phyloP scores from a whole-genome alignment of 2,329 filamentous ascomycete species.

The Tympanopsis confertula region DNA sequence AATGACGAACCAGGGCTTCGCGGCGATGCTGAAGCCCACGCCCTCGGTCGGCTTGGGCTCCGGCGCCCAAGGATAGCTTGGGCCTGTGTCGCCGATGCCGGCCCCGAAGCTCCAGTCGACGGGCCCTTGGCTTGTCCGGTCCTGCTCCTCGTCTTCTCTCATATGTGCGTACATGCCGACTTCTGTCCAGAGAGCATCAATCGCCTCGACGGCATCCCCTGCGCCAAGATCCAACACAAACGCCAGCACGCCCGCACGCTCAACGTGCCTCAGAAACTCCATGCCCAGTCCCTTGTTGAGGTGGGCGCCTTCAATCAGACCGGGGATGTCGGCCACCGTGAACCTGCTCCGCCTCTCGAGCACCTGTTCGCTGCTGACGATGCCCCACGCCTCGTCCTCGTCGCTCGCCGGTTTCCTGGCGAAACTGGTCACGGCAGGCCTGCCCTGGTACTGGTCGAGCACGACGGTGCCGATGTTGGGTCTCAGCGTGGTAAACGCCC shows the following conservation, averaged over 20 bases:
- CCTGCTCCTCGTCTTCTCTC: slow-evolving; percentile 61
- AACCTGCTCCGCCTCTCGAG: slow-evolving; percentile 61
- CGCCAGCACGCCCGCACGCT: slow-evolving; percentile 81
- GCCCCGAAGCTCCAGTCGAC: slow-evolving; percentile 50
- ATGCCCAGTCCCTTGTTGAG: slow-evolving; percentile 83
- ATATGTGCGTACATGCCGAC: slow-evolving; percentile 76
- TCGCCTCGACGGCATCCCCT: slow-evolving; percentile 66
- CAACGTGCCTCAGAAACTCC: slow-evolving; percentile 85
- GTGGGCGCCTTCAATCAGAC: slow-evolving; percentile 83
- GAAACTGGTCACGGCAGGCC: slow-evolving; percentile 39
- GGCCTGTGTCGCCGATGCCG: slow-evolving; percentile 10
- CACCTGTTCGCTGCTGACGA: slow-evolving; percentile 31
- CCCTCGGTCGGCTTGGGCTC: slow-evolving; percentile 8
- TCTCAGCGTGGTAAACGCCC: slow-evolving; percentile 92
- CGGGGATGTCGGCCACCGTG: slow-evolving; percentile 91
- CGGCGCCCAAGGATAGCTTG: slow-evolving; percentile 9
- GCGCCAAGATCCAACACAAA: slow-evolving; percentile 82
- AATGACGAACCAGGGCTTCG: slow-evolving; percentile 93
- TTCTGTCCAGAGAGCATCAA: slow-evolving; percentile 80
- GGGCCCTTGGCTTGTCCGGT: slow-evolving; percentile 42
- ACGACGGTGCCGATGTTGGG: slow-evolving; percentile 95
- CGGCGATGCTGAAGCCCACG: slow-evolving; percentile 68
- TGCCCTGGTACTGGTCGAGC: slow-evolving; percentile 73
- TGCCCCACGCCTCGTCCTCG: slow-evolving; percentile 27
- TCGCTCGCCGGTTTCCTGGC: slow-evolving; percentile 13